These are phyloP conservation scores for Eutypella sp. DNA, from an alignment of 2,329 filamentous ascomycete species.

Conservation along the genomic window DNA sequence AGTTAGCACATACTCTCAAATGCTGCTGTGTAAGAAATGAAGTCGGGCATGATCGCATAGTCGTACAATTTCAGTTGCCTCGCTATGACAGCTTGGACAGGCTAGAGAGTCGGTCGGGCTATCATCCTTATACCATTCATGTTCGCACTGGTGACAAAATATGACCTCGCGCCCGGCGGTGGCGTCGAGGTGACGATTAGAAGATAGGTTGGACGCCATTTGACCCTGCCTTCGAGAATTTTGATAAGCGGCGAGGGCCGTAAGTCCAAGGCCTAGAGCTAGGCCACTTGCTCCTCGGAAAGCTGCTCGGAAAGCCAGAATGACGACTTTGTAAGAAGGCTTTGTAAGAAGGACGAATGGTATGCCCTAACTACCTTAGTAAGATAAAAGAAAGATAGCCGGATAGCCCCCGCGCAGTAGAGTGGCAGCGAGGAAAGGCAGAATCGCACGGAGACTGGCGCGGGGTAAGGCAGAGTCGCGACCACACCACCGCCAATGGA, in stretches of 20 bases:
- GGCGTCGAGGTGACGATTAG: conserved; percentile 42
- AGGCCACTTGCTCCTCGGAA: conserved; percentile 47
- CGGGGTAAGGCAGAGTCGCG: background rate
- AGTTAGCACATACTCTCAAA: conserved; percentile 16
- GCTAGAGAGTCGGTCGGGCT: conserved; percentile 52
- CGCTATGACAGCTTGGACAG: conserved; percentile 73
- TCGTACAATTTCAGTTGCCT: conserved; percentile 83
- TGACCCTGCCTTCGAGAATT: conserved; percentile 37
- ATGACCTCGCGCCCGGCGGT: conserved; percentile 62
- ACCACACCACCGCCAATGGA: no score
- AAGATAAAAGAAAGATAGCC: background rate
- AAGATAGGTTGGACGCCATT: conserved; percentile 31
- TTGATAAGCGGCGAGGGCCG: conserved; percentile 51
- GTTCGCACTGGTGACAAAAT: conserved; percentile 75
- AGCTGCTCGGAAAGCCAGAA: conserved; percentile 52
- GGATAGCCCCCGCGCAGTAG: background rate
- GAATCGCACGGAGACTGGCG: background rate
- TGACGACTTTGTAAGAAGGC: conserved; percentile 29
- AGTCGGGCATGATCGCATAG: no score
- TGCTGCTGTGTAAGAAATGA: background rate
- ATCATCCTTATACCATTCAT: conserved; percentile 77
- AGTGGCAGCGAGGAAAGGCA: background rate
- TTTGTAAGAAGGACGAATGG: no score
- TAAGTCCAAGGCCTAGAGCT: conserved; percentile 53
- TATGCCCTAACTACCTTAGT: background rate